A percentile compares a stretch with the other conserved stretches of the same genome.
These are phyloP conservation scores for Raffaelea deltoideospora DNA, from an alignment of 2,329 filamentous ascomycete species.

Conservation along the genomic window DNA sequence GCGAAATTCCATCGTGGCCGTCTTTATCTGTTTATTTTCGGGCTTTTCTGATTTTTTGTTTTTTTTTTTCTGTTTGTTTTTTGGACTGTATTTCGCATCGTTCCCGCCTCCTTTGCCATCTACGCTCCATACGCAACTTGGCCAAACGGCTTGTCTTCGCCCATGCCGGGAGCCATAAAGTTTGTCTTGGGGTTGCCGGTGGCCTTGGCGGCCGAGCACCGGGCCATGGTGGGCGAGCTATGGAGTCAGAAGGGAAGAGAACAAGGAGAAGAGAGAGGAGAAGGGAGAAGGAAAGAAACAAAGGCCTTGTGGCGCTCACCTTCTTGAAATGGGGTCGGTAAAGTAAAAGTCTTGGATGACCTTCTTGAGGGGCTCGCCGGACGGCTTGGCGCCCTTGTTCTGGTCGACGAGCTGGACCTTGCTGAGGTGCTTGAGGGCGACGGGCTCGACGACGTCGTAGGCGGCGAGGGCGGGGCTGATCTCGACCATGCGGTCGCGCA, in stretches of 20 bases:
- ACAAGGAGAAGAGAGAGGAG: conserved; percentile 3
- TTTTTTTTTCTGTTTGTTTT: conserved; percentile 9
- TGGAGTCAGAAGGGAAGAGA: background rate
- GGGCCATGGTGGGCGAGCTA: conserved; percentile 95
- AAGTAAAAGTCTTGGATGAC: conserved; percentile 96
- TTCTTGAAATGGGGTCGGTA: conserved; percentile 92
- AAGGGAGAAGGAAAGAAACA: background rate
- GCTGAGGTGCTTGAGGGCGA: conserved; percentile 58
- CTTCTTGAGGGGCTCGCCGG: conserved; percentile 61
- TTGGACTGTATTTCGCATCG: background rate
- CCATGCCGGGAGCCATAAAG: conserved; percentile 59
- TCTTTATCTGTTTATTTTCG: no score
- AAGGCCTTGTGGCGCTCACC: no score
- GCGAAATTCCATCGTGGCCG: no score
- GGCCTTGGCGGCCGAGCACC: conserved; percentile 86
- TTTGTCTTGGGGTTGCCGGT: conserved; percentile 64
- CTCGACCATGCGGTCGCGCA: conserved; percentile 88
- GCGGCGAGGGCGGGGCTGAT: conserved; percentile 79
- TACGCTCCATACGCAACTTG: conserved; percentile 44
- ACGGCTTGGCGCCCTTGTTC: conserved; percentile 75
- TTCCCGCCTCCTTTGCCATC: conserved; percentile 6
- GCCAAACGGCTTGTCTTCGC: conserved; percentile 45
- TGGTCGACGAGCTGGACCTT: conserved; percentile 93
- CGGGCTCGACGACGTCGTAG: conserved; percentile 83
- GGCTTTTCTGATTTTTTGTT: conserved; percentile 1